Base-by-base conservation (phyloP, 257 asterid species). In the Solanum corneliomulleri region DNA sequence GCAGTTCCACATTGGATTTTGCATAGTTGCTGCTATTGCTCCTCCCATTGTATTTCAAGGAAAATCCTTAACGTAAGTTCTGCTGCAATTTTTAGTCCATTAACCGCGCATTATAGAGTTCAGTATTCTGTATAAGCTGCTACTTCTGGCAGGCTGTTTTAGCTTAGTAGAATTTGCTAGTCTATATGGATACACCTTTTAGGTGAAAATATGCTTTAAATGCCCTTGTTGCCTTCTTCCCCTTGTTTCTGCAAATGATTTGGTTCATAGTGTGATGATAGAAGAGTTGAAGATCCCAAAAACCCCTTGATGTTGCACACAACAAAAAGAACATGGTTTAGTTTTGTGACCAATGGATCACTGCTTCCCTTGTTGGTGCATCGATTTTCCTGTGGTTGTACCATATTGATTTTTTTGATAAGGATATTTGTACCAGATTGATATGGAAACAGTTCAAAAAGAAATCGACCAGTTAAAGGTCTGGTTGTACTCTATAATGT, bases 11-110 rank as follows among this genome's bases (percentile, higher is more conserved):
- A 95, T 97, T 83, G 98, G 92, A 33, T 97, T 97, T 87, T 97
- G 99, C 95, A 93, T 97, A 89, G 69, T 96, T 89, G 99, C 99
- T 66, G 98, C 99, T 83, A 95, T 97, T 89, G 99, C 99, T 37
- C 99, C 99, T 85, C 99, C 99, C 86, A 92, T 97, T 7, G 92
- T 96, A 85, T 97, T 96, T 86, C 96, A 91, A 39, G 99, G 99
- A 90, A 88, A 90, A 91, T 97, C 99, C 42, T 85, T 97, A 29
- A 94, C 99, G 99, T 97, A 88, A 93, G 98, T 74, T 88, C 12
- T 84, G 70, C 45, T 27, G 35, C 75, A 27, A 25, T 74, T 62
- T 75, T 64, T 12, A 60, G 39, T 47, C 13, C 25, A 25, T 52
- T 71, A 71, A 16, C 44, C 42, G 44, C 27, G 5, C 42, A 45